Evolutionary conservation across 192 early-diverging fungal genomes (phyloP).

Genomic region (Globomyces pollinis-pini): DNA sequence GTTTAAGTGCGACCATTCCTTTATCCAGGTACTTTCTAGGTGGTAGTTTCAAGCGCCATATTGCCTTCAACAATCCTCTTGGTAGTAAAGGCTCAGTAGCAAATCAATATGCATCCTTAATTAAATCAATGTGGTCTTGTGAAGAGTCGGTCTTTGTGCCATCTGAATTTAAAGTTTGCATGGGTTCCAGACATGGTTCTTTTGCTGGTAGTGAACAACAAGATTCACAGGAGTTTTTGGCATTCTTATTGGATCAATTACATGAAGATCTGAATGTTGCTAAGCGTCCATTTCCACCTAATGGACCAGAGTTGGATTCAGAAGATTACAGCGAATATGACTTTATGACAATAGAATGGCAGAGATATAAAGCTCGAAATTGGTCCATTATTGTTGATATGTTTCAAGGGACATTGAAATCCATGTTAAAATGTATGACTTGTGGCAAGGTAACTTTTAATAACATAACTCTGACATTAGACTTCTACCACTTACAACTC

Average conservation of each 20-base stretch:
- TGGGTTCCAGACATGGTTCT: slow-evolving; percentile 69
- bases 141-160: slow-evolving; percentile 73
- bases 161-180: slow-evolving; percentile 48
- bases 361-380: slow-evolving; percentile 63
- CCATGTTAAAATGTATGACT: slow-evolving; percentile 56
- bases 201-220: slow-evolving; percentile 90
- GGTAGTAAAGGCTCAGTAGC: slow-evolving; percentile 68
- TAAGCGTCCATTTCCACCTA: slow-evolving; percentile 8
- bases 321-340: not conserved
- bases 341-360: slow-evolving; percentile 52
- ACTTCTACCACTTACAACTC: slow-evolving; percentile 81
- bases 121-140: slow-evolving; percentile 76
- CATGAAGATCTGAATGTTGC: slow-evolving; percentile 87
- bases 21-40: slow-evolving; percentile 39
- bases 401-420: slow-evolving; percentile 81
- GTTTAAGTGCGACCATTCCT: slow-evolving; percentile 66
- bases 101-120: slow-evolving; percentile 68
- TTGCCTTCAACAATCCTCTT: slow-evolving; percentile 60
- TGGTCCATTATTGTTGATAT: slow-evolving; percentile 77
- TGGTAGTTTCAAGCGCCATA: slow-evolving; percentile 47
- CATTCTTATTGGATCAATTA: slow-evolving; percentile 79
- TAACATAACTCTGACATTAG: slow-evolving; percentile 19
- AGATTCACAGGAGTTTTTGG: slow-evolving; percentile 93
- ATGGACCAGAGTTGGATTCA: slow-evolving; percentile 8
- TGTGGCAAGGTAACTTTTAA: slow-evolving; percentile 51